Percentiles rank a stretch among this genome's conserved stretches.
phyloP scores from a whole-genome alignment of 257 asterid genomes.

The Solanum sitiens region DNA sequence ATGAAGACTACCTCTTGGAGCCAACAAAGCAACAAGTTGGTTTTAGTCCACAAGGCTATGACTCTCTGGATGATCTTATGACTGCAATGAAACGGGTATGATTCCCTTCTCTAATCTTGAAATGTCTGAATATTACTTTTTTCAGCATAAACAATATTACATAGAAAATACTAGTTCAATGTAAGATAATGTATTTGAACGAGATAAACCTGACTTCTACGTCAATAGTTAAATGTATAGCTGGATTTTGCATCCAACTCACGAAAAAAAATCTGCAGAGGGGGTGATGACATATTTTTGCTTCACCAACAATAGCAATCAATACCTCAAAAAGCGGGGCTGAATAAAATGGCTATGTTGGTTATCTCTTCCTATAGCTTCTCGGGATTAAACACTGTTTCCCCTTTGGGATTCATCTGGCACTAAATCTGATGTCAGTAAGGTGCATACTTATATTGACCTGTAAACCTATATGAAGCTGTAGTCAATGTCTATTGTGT shows the following conservation, averaged over 20 bases:
- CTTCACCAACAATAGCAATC: neutral
- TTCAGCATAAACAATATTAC: neutral
- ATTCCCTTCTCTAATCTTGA: neutral
- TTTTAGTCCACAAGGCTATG: constrained; percentile 36
- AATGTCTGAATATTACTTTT: neutral
- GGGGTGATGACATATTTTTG: neutral
- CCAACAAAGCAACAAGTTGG: constrained; percentile 44
- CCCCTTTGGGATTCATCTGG: neutral
- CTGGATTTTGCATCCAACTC: neutral
- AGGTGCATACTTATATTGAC: neutral
- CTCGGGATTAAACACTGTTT: neutral
- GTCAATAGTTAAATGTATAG: neutral
- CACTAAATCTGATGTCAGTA: neutral
- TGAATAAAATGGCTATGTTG: neutral
- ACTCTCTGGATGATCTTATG: constrained; percentile 71
- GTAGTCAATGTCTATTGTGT: neutral
- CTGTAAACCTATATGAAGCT: neutral
- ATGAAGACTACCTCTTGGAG: constrained; percentile 37
- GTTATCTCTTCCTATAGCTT: neutral
- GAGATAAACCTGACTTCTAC: neutral
- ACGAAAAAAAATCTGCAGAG: neutral
- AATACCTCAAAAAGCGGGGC: neutral
- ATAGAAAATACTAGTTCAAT: neutral
- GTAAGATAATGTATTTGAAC: neutral
- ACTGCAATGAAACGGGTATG: constrained; percentile 54